Conservation (phyloP, 345 rosid species). For the Acer saccharum region DNA sequence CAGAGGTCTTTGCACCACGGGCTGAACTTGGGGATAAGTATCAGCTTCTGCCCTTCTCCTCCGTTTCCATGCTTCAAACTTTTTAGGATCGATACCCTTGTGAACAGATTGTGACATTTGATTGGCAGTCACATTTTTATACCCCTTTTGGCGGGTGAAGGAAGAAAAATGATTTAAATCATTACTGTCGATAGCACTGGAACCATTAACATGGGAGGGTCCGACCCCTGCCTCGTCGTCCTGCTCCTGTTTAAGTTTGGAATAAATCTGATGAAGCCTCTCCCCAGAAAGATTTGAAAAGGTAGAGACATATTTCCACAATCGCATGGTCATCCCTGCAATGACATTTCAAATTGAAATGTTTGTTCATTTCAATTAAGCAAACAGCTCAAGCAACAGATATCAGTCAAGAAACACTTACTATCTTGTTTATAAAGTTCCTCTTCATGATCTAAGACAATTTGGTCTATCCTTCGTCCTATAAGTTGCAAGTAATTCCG, state of each 20-base stretch:
- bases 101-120: slow-evolving; percentile 54
- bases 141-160: slow-evolving; percentile 49
- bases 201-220: slow-evolving; percentile 68
- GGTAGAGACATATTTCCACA: slow-evolving; percentile 96
- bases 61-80: slow-evolving; percentile 91
- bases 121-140: slow-evolving; percentile 42
- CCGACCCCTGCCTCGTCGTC: slow-evolving; percentile 77
- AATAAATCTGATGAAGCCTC: slow-evolving; percentile 84
- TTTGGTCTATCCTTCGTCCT: slow-evolving; percentile 81
- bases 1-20: slow-evolving; percentile 44
- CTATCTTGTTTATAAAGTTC: slow-evolving; percentile 80
- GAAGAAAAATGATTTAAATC: slow-evolving; percentile 49
- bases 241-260: slow-evolving; percentile 81
- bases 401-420: slow-evolving; percentile 39
- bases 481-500: slow-evolving; percentile 90
- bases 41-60: slow-evolving; percentile 73
- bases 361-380: neutral
- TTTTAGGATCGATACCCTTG: slow-evolving; percentile 68
- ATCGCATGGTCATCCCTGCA: slow-evolving; percentile 82
- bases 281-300: slow-evolving; percentile 94
- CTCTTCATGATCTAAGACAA: slow-evolving; percentile 71
- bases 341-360: slow-evolving; percentile 2
- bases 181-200: slow-evolving; percentile 39
- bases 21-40: slow-evolving; percentile 41
- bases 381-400: neutral